These are phyloP conservation scores for Ascochyta clinopodiicola DNA, from an alignment of 2,329 filamentous ascomycete species.

Conservation along the genomic window DNA sequence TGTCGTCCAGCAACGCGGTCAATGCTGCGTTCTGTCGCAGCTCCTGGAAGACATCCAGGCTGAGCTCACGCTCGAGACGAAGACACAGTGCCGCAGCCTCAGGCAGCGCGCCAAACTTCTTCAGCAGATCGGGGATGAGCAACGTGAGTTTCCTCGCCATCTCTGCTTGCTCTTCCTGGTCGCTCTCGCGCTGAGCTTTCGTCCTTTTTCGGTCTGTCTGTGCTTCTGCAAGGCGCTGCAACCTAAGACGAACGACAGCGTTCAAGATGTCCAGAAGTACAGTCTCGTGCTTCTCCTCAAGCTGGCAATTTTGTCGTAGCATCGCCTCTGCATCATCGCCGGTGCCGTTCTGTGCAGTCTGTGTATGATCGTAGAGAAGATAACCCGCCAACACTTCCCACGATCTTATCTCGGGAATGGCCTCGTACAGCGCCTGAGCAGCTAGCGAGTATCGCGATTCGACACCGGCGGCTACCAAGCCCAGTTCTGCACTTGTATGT, in stretches of 20 bases:
- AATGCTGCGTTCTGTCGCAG: conserved; percentile 87
- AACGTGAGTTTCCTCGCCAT: conserved; percentile 78
- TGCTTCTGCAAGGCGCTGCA: conserved; percentile 71
- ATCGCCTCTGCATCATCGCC: conserved; percentile 66
- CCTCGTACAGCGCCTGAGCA: conserved; percentile 83
- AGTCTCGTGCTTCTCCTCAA: conserved; percentile 77
- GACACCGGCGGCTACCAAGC: conserved; percentile 66
- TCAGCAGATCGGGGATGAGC: conserved; percentile 83
- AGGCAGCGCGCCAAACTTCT: conserved; percentile 90
- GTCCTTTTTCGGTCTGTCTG: conserved; percentile 63
- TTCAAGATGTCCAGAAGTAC: conserved; percentile 88
- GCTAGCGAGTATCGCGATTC: conserved; percentile 88
- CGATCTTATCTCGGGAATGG: conserved; percentile 77
- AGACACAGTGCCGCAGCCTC: conserved; percentile 86
- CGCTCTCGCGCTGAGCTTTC: conserved; percentile 61
- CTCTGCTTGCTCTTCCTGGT: conserved; percentile 78
- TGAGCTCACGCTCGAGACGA: conserved; percentile 82
- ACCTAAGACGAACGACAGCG: conserved; percentile 76
- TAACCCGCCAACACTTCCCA: conserved; percentile 93
- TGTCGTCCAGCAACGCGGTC: conserved; percentile 82
- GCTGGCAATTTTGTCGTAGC: conserved; percentile 75
- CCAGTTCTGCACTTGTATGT: conserved; percentile 46
- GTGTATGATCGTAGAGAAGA: conserved; percentile 87
- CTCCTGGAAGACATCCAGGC: conserved; percentile 86
- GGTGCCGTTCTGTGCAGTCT: conserved; percentile 57